Evolutionary conservation across 2,329 filamentous ascomycete genomes (phyloP), one percentile per base, ranked within the genome.

Genomic region (Nemania serpens): DNA sequence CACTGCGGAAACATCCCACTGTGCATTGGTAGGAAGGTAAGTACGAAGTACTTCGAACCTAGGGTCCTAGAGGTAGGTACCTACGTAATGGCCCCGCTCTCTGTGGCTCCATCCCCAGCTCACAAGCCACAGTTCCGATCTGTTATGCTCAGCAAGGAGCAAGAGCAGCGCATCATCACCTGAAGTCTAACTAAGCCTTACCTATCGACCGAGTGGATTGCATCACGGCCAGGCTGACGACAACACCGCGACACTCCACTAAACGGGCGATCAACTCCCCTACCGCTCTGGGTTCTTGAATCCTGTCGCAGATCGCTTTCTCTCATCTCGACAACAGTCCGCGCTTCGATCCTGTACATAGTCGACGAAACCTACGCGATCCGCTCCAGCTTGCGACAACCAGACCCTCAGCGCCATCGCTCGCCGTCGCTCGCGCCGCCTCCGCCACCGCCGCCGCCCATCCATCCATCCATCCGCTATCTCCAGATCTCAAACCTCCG

Each of bases 181-280:
- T 18, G 15, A 37, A 18, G 11, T 29, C 25, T 29, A 29, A 29
- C 33, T 34, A 47, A 56, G 29, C 57, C 52, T 55, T 49, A 46
- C 50, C 59, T n/a, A n/a, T n/a, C n/a, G n/a, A n/a, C n/a, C 3
- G 52, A 37, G 39, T 46, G 37, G 20, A 58, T 61, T 64, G 55
- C 59, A 64, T 63, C 63, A 63, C 56, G 18, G 54, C 53, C 25
- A 63, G 62, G 65, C 68, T 69, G 69, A 69, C 68, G 67, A 70
- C 69, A 68, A 67, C 66, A 62, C 62, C 43, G n/a, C 25, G 25
- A 29, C 43, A 34, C 10, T 45, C 17, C n/a, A 20, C 3, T n/a
- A 1, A 48, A 10, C 25, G 12, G 29, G 20, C 37, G 18, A 33
- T 42, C 33, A 50, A 18, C 53, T 46, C 49, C n/a, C n/a, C n/a